These are phyloP conservation scores for Gigaspora rosea DNA, from an alignment of 192 early-diverging fungal genomes.

Conservation along the genomic window DNA sequence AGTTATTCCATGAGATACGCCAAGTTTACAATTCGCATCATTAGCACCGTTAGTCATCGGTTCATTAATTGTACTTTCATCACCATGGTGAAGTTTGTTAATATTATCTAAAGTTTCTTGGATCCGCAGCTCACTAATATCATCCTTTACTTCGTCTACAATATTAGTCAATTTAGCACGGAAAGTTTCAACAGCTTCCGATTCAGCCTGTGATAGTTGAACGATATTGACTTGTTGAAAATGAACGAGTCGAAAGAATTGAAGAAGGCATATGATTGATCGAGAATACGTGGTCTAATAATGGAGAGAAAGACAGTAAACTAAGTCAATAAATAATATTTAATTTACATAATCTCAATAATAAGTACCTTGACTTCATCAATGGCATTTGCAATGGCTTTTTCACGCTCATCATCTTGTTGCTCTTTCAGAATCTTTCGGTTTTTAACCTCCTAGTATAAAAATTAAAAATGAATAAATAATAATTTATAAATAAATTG, in stretches of 20 bases:
- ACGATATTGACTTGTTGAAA: background rate
- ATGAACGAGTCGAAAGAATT: conserved; percentile 20
- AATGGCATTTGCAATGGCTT: conserved; percentile 20
- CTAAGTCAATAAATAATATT: background rate
- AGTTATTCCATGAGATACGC: background rate
- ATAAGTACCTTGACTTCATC: conserved; percentile 16
- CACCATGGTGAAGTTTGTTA: conserved; percentile 9
- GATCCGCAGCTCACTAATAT: background rate
- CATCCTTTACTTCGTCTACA: conserved; percentile 1
- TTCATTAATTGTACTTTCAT: conserved; percentile 8
- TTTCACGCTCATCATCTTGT: conserved; percentile 14
- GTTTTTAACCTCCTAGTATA: conserved; percentile 18
- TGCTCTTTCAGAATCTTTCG: conserved; percentile 6
- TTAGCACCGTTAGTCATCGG: background rate
- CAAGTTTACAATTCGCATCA: background rate
- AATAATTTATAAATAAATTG: background rate
- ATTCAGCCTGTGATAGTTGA: conserved; percentile 19
- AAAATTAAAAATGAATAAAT: background rate
- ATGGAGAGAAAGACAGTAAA: background rate
- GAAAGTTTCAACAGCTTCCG: background rate
- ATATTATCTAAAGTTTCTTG: background rate
- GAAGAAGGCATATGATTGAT: conserved; percentile 14
- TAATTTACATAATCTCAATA: background rate
- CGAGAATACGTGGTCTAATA: background rate
- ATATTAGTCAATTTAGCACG: background rate